phyloP scores from a whole-genome alignment of 2,329 filamentous ascomycete genomes.

The Madurella fahalii region DNA sequence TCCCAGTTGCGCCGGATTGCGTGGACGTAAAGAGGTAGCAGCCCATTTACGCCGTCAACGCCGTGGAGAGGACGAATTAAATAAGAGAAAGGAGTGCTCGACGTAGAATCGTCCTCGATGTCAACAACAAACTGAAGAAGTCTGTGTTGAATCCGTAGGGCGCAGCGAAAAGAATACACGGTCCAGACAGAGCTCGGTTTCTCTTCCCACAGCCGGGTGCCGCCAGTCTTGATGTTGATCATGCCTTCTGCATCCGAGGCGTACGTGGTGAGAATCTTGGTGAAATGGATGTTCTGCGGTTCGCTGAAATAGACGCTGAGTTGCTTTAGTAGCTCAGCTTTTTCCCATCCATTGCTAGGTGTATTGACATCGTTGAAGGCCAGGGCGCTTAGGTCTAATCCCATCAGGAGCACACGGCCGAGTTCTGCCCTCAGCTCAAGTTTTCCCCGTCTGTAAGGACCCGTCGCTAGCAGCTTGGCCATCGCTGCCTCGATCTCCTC shows the following conservation, averaged over 20 bases:
- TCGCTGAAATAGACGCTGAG: constrained; percentile 18
- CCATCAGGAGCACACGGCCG: constrained; percentile 28
- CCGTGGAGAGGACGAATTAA: constrained; percentile 20
- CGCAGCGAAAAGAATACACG: constrained; percentile 20
- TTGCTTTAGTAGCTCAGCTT: constrained; percentile 9
- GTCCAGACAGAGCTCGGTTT: constrained; percentile 12
- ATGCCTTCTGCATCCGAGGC: constrained; percentile 25
- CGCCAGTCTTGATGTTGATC: constrained; percentile 11
- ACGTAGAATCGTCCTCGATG: constrained; percentile 13
- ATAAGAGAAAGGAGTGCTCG: constrained; percentile 19
- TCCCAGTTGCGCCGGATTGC: constrained; percentile 33
- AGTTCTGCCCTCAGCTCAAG: constrained; percentile 28
- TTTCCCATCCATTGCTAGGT: constrained; percentile 25
- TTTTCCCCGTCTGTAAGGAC: constrained; percentile 23
- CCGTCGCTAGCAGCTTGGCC: constrained; percentile 13
- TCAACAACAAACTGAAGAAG: constrained; percentile 17
- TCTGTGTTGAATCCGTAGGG: neutral
- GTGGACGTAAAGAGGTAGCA: constrained; percentile 28
- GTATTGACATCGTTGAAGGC: constrained; percentile 24
- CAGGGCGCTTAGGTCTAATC: constrained; percentile 19
- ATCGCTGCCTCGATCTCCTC: constrained; percentile 13
- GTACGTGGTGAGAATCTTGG: constrained; percentile 28
- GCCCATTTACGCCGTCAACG: no score
- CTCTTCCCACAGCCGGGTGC: constrained; percentile 20
- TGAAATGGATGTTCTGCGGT: constrained; percentile 25